Percentiles rank a stretch among this genome's conserved stretches.
phyloP scores from a whole-genome alignment of 148 eudicot genomes.

The Rhododendron ovatum region DNA sequence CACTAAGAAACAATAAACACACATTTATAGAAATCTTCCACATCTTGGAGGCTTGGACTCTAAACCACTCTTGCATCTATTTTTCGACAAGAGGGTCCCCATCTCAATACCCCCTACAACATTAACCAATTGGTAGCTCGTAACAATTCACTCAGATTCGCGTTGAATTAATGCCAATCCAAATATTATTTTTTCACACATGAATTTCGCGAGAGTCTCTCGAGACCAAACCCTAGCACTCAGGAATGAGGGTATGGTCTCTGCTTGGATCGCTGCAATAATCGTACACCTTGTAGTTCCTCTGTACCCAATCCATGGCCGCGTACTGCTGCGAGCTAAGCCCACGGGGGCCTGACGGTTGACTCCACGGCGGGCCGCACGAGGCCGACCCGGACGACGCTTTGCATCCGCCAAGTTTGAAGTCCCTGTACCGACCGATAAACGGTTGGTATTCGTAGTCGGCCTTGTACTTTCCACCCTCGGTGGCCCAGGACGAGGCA shows the following conservation, averaged over 20 bases:
- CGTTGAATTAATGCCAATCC: background rate
- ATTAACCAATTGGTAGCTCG: background rate
- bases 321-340: constrained; percentile 43
- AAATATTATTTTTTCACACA: background rate
- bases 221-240: constrained; percentile 44
- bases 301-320: constrained; percentile 79
- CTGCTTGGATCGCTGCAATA: constrained; percentile 71
- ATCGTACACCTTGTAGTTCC: constrained; percentile 57
- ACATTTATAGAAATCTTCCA: background rate
- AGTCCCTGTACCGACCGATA: constrained; percentile 59
- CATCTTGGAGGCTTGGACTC: constrained; percentile 9
- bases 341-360: constrained; percentile 33
- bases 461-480: constrained; percentile 82
- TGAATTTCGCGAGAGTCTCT: background rate
- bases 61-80: background rate
- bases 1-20: background rate
- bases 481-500: constrained; percentile 98
- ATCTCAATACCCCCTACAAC: constrained; percentile 9
- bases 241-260: constrained; percentile 78
- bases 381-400: constrained; percentile 46
- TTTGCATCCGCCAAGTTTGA: constrained; percentile 24
- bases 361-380: constrained; percentile 46
- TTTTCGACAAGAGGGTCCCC: constrained; percentile 8
- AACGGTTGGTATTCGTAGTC: constrained; percentile 87
- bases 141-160: background rate